Evolutionary conservation across 805 yeast species (phyloP).

Genomic region (Lipomyces chichibuensis): DNA sequence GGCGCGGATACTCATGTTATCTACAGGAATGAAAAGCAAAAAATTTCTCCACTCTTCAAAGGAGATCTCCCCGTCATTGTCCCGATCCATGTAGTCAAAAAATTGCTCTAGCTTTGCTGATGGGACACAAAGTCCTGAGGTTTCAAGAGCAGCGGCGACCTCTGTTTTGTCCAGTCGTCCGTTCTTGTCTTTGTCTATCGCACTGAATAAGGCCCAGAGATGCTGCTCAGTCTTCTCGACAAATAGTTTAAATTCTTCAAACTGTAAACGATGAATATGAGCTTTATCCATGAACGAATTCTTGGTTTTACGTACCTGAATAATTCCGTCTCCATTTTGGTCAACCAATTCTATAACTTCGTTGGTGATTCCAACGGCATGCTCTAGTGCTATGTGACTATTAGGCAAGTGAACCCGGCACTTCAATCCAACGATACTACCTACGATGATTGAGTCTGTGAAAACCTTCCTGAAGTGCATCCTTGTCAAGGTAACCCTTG

Average conservation of each 20-base stretch:
- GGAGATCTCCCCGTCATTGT: slow-evolving; percentile 51
- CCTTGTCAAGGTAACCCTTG: slow-evolving; percentile 47
- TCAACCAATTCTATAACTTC: slow-evolving; percentile 27
- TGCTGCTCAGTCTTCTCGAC: slow-evolving; percentile 38
- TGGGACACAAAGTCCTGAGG: slow-evolving; percentile 58
- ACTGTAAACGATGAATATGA: slow-evolving; percentile 25
- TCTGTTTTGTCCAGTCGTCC: slow-evolving; percentile 58
- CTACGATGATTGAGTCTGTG: slow-evolving; percentile 57
- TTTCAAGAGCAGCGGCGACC: slow-evolving; percentile 63
- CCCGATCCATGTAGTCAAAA: slow-evolving; percentile 56
- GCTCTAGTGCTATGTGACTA: slow-evolving; percentile 24
- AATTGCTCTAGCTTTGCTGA: slow-evolving; percentile 57
- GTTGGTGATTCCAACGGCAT: slow-evolving; percentile 27
- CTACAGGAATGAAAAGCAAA: slow-evolving; percentile 81
- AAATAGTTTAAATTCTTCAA: slow-evolving; percentile 36
- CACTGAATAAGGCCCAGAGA: slow-evolving; percentile 36
- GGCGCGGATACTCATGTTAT: slow-evolving; percentile 53
- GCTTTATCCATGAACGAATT: neutral
- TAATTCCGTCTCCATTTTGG: slow-evolving; percentile 29
- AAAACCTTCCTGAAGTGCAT: slow-evolving; percentile 48
- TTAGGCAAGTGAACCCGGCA: slow-evolving; percentile 51
- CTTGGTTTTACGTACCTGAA: slow-evolving; percentile 17
- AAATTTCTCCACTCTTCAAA: slow-evolving; percentile 87
- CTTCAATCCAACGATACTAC: slow-evolving; percentile 53
- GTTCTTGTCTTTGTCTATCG: slow-evolving; percentile 38